These are phyloP conservation scores for Epichloe brachyelytri DNA, from an alignment of 2,329 filamentous ascomycete genomes.

Conservation along the genomic window DNA sequence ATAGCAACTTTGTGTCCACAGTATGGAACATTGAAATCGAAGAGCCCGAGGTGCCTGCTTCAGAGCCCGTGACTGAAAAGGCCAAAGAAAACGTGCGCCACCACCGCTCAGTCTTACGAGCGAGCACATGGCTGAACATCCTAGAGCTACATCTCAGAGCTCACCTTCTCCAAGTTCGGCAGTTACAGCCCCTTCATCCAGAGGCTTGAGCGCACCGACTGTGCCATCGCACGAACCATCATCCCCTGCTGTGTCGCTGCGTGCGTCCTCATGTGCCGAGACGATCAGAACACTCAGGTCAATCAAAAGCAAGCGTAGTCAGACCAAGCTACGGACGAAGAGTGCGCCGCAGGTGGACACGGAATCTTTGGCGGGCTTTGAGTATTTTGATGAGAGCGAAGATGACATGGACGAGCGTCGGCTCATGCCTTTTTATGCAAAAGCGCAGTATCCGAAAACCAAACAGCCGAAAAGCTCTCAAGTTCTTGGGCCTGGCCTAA, in stretches of 20 bases:
- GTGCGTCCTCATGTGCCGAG: conserved; percentile 7
- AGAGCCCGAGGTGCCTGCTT: conserved; percentile 20
- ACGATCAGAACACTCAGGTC: conserved; percentile 18
- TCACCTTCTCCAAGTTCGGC: conserved; percentile 9
- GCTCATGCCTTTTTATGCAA: conserved; percentile 36
- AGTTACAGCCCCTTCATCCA: not conserved
- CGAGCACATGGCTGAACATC: conserved; percentile 19
- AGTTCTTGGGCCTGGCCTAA: conserved; percentile 37
- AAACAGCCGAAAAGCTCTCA: conserved; percentile 38
- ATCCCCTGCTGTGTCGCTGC: conserved; percentile 4
- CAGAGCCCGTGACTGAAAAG: conserved; percentile 20
- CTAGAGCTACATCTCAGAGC: conserved; percentile 12
- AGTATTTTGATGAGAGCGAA: conserved; percentile 26
- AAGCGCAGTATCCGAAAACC: conserved; percentile 23
- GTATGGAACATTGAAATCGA: conserved; percentile 32
- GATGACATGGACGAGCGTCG: conserved; percentile 36
- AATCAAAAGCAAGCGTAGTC: conserved; percentile 16
- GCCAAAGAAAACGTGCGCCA: conserved; percentile 14
- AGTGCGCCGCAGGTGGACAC: conserved; percentile 12
- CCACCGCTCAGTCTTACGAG: conserved; percentile 13
- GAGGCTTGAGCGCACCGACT: not conserved
- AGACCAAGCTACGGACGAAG: conserved; percentile 15
- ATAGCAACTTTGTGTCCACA: conserved; percentile 37
- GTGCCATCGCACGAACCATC: not conserved
- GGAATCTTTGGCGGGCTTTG: conserved; percentile 22